Evolutionary conservation across 2,329 filamentous ascomycete species (phyloP).

Genomic region (Ceratocystiopsis minuta): DNA sequence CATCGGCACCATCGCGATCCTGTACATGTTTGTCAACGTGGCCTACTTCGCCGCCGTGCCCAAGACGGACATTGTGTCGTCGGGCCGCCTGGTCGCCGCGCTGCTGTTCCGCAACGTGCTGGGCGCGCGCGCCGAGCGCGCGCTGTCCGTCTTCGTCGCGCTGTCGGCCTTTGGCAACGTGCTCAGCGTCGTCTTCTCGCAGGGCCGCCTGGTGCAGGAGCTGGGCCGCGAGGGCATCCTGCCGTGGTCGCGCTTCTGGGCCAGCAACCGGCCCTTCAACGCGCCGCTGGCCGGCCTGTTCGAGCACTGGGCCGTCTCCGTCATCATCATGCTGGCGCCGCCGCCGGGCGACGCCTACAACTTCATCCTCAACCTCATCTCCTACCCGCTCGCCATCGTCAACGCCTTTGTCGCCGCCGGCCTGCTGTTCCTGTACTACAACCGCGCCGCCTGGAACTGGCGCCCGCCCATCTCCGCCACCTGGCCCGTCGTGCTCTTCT

Average conservation of each 20-base stretch:
- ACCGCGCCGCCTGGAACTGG: conserved; percentile 30
- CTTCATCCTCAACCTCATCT: conserved; percentile 44
- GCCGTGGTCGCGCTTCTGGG: conserved; percentile 43
- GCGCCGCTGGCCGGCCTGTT: conserved; percentile 42
- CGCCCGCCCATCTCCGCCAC: conserved; percentile 35
- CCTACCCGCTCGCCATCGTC: conserved; percentile 42
- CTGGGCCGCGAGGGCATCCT: conserved; percentile 49
- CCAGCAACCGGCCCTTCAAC: conserved; percentile 45
- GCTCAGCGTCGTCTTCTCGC: conserved; percentile 48
- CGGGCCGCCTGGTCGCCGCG: conserved; percentile 33
- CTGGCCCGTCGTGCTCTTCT: conserved; percentile 36
- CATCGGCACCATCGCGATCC: conserved; percentile 35
- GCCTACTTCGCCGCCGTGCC: conserved; percentile 45
- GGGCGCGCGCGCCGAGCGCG: conserved; percentile 34
- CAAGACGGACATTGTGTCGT: conserved; percentile 32
- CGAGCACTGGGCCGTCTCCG: conserved; percentile 44
- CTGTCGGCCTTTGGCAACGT: conserved; percentile 52
- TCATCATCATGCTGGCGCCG: conserved; percentile 48
- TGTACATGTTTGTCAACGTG: conserved; percentile 51
- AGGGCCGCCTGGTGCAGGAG: conserved; percentile 47
- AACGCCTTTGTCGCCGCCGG: conserved; percentile 36
- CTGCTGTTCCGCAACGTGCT: conserved; percentile 39
- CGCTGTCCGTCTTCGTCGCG: conserved; percentile 46
- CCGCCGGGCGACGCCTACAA: conserved; percentile 51
- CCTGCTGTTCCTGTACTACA: conserved; percentile 34